Base-by-base conservation (phyloP, 1,284 basidiomycete species). In the Bjerkandera adusta region DNA sequence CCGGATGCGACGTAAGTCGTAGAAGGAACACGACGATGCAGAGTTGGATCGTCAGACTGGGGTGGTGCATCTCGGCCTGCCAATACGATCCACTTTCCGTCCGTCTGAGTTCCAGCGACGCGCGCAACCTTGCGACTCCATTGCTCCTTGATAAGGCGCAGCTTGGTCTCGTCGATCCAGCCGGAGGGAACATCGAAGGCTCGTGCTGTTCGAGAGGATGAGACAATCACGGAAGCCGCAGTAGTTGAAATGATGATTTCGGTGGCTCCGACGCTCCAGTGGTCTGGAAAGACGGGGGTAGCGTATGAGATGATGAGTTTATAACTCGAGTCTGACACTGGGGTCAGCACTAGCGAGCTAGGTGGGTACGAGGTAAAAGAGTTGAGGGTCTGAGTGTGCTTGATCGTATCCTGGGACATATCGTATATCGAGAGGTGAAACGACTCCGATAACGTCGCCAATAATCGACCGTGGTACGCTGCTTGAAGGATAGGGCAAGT, bases 41-140 rank as follows among this genome's bases (percentile, higher is more conserved):
- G n/a, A n/a, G n/a, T n/a, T n/a, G n/a, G n/a, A n/a, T n/a, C n/a
- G 18, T 39, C 26, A 24, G 43, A 21, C 6, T 41, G 10, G 2
- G 35, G 43, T 22, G 51, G 42, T 21, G 43, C 46, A 18, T 79
- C 72, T 1, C 72, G 79, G 5, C 85, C 79, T 6, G 83, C 87
- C 36, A 91, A 72, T 7, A 90, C 81, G 38, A 91, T 79, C 83
- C 86, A 91, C 68, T 87, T 89, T 6, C 88, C 88, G 57, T 90
- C 88, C 6, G 87, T 88, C 57, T 87, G 81, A 12, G 76, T 82
- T 52, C 81, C 83, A 16, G 80, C 77, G 25, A 90, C 80, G 12
- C 71, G 68, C 30, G 69, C 66, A 11, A 90, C 76, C 61, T 87
- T 89, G 49, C 86, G 81, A 20, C 73, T 72, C 83, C 86, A 89